Conservation (phyloP, 331 rosid genomes). For the Quercus tomentella region DNA sequence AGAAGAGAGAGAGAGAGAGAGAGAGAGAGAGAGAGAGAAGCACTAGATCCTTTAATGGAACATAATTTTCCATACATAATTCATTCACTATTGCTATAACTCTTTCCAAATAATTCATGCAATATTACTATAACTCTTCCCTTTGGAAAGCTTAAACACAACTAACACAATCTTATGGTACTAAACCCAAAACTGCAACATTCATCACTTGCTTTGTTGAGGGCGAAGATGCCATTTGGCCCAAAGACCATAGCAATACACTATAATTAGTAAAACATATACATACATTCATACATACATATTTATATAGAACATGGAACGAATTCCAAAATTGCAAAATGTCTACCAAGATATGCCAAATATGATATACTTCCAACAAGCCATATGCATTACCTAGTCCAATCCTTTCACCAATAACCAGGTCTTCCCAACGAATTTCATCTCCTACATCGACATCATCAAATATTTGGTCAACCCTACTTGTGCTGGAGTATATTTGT, state of each 20-base stretch:
- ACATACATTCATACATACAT: neutral
- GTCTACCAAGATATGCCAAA: neutral
- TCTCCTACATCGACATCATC: slow-evolving; percentile 93
- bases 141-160: neutral
- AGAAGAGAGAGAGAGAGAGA: neutral
- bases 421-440: slow-evolving; percentile 97
- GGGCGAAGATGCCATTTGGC: neutral
- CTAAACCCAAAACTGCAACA: neutral
- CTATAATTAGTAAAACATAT: neutral
- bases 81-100: neutral
- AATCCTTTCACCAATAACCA: slow-evolving; percentile 89
- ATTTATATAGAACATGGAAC: neutral
- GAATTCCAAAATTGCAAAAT: neutral
- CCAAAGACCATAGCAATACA: neutral
- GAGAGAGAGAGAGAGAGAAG: no score
- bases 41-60: neutral
- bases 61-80: neutral
- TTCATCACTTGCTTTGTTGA: neutral
- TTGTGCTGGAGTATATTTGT: slow-evolving; percentile 51
- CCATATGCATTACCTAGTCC: slow-evolving; percentile 71
- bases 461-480: slow-evolving; percentile 65
- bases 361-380: slow-evolving; percentile 9
- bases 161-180: neutral
- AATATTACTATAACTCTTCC: neutral
- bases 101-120: neutral